Base-by-base conservation (phyloP, 1,139 yeast species). In the Geotrichum citri-aurantii region DNA sequence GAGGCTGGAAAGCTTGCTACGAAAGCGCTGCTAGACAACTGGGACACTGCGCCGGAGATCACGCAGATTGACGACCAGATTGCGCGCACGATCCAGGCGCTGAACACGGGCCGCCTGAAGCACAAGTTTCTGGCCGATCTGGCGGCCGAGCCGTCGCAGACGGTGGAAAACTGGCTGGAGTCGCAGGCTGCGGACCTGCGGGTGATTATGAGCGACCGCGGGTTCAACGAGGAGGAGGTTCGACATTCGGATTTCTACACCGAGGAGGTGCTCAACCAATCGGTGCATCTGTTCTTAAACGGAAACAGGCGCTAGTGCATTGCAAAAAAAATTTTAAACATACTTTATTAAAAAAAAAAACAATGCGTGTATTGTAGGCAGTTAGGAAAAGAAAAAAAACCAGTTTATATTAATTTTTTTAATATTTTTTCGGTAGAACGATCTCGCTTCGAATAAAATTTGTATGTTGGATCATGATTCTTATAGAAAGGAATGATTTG, bases 171-270 rank as follows among this genome's bases (percentile, higher is more conserved):
- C 55, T 90, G 95, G 86, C 75, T 85, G 56, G 85, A 82, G 55
- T 81, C 88, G 24, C 95, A 90, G 69, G 79, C 89, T 46, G 84
- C 87, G 63, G 86, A 92, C 54, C 78, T 89, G 67, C 85, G 83
- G 70, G 85, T 90, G 19, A 79, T 90, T 64, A 81, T 86, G 66
- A 89, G 95, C 37, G 97, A 92, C 71, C 92, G 88, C 66, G 91
- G 95, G 10, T 88, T 88, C 71, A 90, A 88, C 69, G 98, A 92
- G 73, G 98, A 93, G 70, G 78, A 83, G 33, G 96, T 90, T 2
- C 83, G 99, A 75, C 83, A 86, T 66, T 83, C 96, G 7, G 82
- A 85, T 47, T 91, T 87, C 72, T 92, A 90, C 73, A 82, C 83
- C 52, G 90, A 88, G 61, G 89, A 88, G 61, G 75, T 88, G 67